Evolutionary conservation across 306 rosid species (phyloP).

Genomic region (Fagus sylvatica): DNA sequence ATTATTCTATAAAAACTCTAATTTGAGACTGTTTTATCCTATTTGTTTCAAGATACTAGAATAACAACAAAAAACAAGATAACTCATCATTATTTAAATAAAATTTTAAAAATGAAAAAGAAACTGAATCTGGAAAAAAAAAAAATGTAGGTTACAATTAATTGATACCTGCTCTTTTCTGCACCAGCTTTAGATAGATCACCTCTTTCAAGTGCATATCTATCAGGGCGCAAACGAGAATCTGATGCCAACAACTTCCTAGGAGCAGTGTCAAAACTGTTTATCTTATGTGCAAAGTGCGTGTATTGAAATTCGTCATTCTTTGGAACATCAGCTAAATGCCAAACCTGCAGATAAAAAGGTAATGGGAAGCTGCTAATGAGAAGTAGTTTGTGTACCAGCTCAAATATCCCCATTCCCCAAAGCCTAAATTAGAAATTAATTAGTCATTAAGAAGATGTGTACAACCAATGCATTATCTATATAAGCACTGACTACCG

Average conservation of each 20-base stretch:
- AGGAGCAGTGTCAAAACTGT: slow-evolving; percentile 86
- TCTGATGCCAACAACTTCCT: slow-evolving; percentile 77
- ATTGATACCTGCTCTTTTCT: slow-evolving; percentile 55
- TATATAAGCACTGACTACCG: neutral
- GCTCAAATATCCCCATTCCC: neutral
- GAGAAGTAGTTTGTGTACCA: neutral
- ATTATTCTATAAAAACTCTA: neutral
- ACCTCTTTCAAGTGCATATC: slow-evolving; percentile 84
- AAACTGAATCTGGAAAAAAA: neutral
- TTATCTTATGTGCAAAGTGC: slow-evolving; percentile 81
- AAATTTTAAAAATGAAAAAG: neutral
- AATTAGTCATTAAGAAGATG: neutral
- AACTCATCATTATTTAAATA: neutral
- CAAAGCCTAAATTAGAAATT: neutral
- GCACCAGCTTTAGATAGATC: slow-evolving; percentile 84
- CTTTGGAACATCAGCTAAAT: slow-evolving; percentile 68
- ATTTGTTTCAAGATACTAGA: neutral
- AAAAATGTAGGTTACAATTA: neutral
- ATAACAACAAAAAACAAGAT: neutral
- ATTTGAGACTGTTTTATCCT: neutral
- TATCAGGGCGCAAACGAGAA: slow-evolving; percentile 91
- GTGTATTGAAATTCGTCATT: slow-evolving; percentile 84
- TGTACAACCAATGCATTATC: neutral
- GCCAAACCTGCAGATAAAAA: slow-evolving; percentile 71
- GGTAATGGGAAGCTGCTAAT: neutral